Conservation (phyloP, 129 eudicot genomes). For the Apium graveolens region DNA sequence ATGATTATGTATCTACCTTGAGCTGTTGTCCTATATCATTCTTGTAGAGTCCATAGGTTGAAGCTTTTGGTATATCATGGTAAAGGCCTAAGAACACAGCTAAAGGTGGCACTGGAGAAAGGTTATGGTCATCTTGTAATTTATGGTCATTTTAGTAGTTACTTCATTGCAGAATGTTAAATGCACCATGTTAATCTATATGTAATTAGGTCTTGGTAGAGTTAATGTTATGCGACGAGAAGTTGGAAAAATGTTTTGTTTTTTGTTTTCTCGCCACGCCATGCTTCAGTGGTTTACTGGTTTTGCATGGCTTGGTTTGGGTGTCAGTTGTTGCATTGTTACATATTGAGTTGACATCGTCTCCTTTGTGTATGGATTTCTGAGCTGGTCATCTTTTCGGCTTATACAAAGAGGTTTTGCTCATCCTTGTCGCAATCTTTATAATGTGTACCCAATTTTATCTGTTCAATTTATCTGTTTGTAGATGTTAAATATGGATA, state of each 20-base stretch:
- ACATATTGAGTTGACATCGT: not conserved
- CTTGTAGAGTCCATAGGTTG: not conserved
- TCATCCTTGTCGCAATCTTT: not conserved
- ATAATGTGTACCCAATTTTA: not conserved
- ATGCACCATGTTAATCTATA: conserved; percentile 10
- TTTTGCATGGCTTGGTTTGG: conserved; percentile 4
- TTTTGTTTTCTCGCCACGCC: not conserved
- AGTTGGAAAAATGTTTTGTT: conserved; percentile 9
- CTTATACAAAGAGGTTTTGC: not conserved
- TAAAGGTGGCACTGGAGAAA: not conserved
- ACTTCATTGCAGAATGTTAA: conserved; percentile 2
- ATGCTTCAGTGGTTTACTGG: not conserved
- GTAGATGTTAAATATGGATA: not conserved
- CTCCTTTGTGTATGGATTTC: conserved; percentile 13
- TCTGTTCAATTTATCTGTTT: too few relatives aligned
- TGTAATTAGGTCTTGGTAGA: conserved; percentile 8
- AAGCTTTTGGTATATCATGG: not conserved
- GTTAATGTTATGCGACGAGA: conserved; percentile 9
- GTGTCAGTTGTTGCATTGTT: not conserved
- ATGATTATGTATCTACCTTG: conserved; percentile 8
- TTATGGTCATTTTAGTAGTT: conserved; percentile 17
- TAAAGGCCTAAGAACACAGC: not conserved
- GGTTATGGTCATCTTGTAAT: conserved; percentile 11
- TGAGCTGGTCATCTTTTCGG: not conserved
- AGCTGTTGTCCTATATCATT: conserved; percentile 1